Evolutionary conservation across 2,329 filamentous ascomycete species (phyloP), one percentile per base, ranked within the genome.

Genomic region (Pseudonectria buxi): DNA sequence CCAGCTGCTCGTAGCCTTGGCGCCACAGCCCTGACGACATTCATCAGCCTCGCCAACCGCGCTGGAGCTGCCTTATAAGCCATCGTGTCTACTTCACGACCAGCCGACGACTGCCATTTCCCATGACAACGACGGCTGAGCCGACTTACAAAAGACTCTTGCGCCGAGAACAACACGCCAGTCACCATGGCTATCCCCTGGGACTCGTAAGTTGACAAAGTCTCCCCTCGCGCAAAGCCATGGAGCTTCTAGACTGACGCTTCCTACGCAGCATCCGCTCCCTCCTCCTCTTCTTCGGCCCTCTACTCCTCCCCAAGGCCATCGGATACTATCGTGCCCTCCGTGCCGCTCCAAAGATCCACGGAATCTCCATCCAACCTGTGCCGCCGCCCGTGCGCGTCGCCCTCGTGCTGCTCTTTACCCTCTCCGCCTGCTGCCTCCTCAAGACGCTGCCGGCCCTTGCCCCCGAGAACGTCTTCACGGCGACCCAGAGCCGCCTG

Each of bases 401-500:
- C 57, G 64, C 80, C 37, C 65, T 86, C 53, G 62, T 69, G 39
- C 54, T 85, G 51, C 67, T 92, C 50, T 65, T 76, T 56, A 35
- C 71, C 49, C 51, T 69, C 29, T 51, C 65, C 47, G 44, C 62
- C 13, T 49, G 63, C 4, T 50, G 76, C 47, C 54, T 78, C 40
- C 51, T 80, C 39, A 72, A 77, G 39, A 80, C 83, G 12, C 64
- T 90, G 0, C 81, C 86, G 1, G 45, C 64, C 39, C 80, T 87
- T 53, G 68, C 76, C 6, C 83, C 85, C 4, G 79, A 86, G 56
- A 95, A 95, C 63, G 68, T 96, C 59, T 95, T 96, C 69, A 55
- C 61, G 22, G 61, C 69, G 13, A 95, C 90, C 1, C 71, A 79
- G 37, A 92, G 86, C 33, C 85, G 89, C 24, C 77, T 96, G 13